These are phyloP conservation scores for Capronia americana DNA, from an alignment of 2,329 filamentous ascomycete species.

Conservation along the genomic window DNA sequence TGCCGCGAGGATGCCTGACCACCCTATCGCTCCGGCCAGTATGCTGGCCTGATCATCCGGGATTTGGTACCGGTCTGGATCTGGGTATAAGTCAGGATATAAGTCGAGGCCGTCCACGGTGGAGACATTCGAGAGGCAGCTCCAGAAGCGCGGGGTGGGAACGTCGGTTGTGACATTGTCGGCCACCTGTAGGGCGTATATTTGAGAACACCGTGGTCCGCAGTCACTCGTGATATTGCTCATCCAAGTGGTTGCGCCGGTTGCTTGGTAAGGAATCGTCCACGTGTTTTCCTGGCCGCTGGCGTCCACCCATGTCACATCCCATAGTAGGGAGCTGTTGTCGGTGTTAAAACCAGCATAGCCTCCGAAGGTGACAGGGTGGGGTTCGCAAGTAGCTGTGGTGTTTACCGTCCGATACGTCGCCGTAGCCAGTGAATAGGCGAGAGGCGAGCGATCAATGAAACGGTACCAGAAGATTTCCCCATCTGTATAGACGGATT, in stretches of 20 bases:
- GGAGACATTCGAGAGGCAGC: slow-evolving; percentile 28
- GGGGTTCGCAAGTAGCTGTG: slow-evolving; percentile 29
- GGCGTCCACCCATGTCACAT: slow-evolving; percentile 25
- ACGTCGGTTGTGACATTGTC: slow-evolving; percentile 30
- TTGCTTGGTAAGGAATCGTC: slow-evolving; percentile 18
- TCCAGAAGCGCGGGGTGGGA: slow-evolving; percentile 41
- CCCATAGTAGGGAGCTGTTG: slow-evolving; percentile 9
- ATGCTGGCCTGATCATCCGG: slow-evolving; percentile 28
- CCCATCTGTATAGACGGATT: slow-evolving; percentile 55
- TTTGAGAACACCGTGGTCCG: slow-evolving; percentile 29
- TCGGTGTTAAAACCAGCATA: slow-evolving; percentile 30
- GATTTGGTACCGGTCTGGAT: slow-evolving; percentile 20
- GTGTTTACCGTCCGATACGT: slow-evolving; percentile 30
- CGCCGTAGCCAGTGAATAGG: background rate
- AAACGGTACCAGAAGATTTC: slow-evolving; percentile 33
- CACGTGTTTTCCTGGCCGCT: slow-evolving; percentile 20
- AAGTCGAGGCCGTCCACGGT: slow-evolving; percentile 22
- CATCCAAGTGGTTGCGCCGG: slow-evolving; percentile 35
- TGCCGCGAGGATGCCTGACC: slow-evolving; percentile 24
- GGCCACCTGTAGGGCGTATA: slow-evolving; percentile 34
- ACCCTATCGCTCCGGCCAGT: slow-evolving; percentile 35
- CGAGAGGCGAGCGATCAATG: slow-evolving; percentile 27
- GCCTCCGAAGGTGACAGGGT: slow-evolving; percentile 25
- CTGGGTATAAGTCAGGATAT: slow-evolving; percentile 14
- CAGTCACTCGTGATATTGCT: slow-evolving; percentile 27